Base-by-base conservation (phyloP, 2,329 filamentous ascomycete genomes). In the Fusarium albidum region DNA sequence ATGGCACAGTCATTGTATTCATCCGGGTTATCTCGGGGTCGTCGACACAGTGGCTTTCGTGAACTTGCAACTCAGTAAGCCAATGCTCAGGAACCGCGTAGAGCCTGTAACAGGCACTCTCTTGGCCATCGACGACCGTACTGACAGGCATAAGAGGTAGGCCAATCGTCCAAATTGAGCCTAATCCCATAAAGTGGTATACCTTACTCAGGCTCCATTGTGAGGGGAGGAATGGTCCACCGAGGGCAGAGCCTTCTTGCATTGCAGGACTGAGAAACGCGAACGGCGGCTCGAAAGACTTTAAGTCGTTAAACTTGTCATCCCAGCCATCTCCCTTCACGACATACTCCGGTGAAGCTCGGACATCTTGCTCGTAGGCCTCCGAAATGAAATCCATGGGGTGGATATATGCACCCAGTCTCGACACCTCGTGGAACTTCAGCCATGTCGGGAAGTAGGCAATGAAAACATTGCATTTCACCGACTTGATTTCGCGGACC, bases 371-470 rank as follows among this genome's bases (percentile, higher is more conserved):
- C 13, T 9, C 2, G 21, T 49, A 50, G 21, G n/a, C n/a, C n/a
- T 11, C 21, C 12, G 28, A n/a, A 9, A n/a, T 41, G n/a, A 48
- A 47, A 8, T 40, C 35, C 5, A 34, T 48, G 1, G 49, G 43
- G 14, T 52, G 35, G 9, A 28, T 21, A 12, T 41, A 52, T 8
- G 27, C 34, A 7, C 43, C 35, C 9, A 52, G 29, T 29, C 43
- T 29, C 14, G 17, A 37, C 10, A 41, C 21, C 18, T 48, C 35
- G 11, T 48, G 49, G 2, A 48, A 52, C 14, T 52, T 52, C 10
- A 40, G 34, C 17, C 49, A 43, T n/a, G 28, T 28, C 6, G 32
- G 25, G 34, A 39, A 37, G 34, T 49, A 57, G 14, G 41, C 46
- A 11, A 54, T 33, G 13, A 54, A 54, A 9, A 26, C 5, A 2